These are phyloP conservation scores for Heliophila coronopifolia DNA, from an alignment of 441 rosid genomes.

Conservation along the genomic window DNA sequence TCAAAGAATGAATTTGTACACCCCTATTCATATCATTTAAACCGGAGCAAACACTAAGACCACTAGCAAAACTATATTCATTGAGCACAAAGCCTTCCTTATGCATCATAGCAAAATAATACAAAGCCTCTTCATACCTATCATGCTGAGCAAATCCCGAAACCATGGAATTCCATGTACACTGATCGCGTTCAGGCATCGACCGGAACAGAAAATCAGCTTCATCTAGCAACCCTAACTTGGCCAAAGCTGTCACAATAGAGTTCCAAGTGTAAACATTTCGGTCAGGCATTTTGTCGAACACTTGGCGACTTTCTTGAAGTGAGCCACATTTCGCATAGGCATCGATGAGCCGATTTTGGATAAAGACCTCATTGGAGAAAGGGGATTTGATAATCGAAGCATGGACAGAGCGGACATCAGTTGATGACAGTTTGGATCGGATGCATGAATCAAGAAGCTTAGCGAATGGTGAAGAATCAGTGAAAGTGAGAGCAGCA, in stretches of 20 bases:
- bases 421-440: slow-evolving; percentile 30
- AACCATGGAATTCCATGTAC: slow-evolving; percentile 71
- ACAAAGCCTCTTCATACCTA: slow-evolving; percentile 46
- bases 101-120: slow-evolving; percentile 54
- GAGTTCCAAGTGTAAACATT: slow-evolving; percentile 63
- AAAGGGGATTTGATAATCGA: slow-evolving; percentile 44
- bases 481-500: slow-evolving; percentile 28
- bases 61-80: slow-evolving; percentile 60
- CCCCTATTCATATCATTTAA: slow-evolving; percentile 40
- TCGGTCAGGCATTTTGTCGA: slow-evolving; percentile 49
- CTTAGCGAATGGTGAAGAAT: slow-evolving; percentile 57
- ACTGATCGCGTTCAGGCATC: slow-evolving; percentile 57
- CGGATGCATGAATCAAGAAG: slow-evolving; percentile 50
- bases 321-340: slow-evolving; percentile 50
- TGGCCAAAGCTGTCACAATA: slow-evolving; percentile 38
- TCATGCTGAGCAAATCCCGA: slow-evolving; percentile 66
- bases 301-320: slow-evolving; percentile 43
- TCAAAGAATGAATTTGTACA: slow-evolving; percentile 57
- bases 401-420: slow-evolving; percentile 46
- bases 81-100: slow-evolving; percentile 38
- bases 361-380: slow-evolving; percentile 44
- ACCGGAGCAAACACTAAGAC: slow-evolving; percentile 60
- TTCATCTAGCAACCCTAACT: slow-evolving; percentile 45
- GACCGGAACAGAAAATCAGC: slow-evolving; percentile 38
- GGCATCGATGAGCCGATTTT: slow-evolving; percentile 52